Evolutionary conservation across 805 yeast genomes (phyloP).

Genomic region (Candida krabiensis): DNA sequence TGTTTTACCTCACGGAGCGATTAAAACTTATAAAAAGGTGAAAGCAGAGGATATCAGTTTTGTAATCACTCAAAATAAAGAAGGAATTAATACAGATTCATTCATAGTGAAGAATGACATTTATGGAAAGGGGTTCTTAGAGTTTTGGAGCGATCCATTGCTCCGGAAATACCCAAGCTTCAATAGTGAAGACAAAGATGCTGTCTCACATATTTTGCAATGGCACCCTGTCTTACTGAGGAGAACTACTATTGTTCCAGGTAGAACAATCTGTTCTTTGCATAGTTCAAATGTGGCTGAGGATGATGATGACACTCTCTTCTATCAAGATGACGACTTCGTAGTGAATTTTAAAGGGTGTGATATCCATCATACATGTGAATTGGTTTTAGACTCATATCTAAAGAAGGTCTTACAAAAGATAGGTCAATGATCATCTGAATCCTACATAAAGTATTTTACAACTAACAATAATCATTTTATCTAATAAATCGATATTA

Average conservation of each 20-base stretch:
- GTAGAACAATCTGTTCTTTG: conserved; percentile 52
- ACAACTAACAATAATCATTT: too few relatives aligned
- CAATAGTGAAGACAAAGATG: conserved; percentile 58
- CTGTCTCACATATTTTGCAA: conserved; percentile 82
- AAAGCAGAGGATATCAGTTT: conserved; percentile 55
- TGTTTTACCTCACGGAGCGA: conserved; percentile 63
- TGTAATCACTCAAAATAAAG: conserved; percentile 67
- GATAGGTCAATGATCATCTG: too few relatives aligned
- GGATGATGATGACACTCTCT: conserved; percentile 45
- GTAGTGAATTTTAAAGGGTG: conserved; percentile 64
- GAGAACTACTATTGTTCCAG: conserved; percentile 71
- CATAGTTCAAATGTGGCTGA: conserved; percentile 34
- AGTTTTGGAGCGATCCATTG: conserved; percentile 74
- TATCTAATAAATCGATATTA: neutral
- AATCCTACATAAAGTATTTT: too few relatives aligned
- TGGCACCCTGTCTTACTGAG: conserved; percentile 89
- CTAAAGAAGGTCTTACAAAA: conserved; percentile 27
- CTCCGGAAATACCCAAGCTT: conserved; percentile 67
- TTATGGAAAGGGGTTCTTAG: conserved; percentile 68
- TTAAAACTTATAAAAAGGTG: conserved; percentile 65
- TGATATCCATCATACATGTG: conserved; percentile 50
- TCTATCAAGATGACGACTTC: conserved; percentile 65
- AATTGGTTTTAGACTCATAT: conserved; percentile 42
- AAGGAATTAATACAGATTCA: conserved; percentile 64
- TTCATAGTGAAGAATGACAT: conserved; percentile 70